A percentile compares a stretch with the other conserved stretches of the same genome.
These are phyloP conservation scores for Cladorrhinum sp. DNA, from an alignment of 2,329 filamentous ascomycete genomes.

Conservation along the genomic window DNA sequence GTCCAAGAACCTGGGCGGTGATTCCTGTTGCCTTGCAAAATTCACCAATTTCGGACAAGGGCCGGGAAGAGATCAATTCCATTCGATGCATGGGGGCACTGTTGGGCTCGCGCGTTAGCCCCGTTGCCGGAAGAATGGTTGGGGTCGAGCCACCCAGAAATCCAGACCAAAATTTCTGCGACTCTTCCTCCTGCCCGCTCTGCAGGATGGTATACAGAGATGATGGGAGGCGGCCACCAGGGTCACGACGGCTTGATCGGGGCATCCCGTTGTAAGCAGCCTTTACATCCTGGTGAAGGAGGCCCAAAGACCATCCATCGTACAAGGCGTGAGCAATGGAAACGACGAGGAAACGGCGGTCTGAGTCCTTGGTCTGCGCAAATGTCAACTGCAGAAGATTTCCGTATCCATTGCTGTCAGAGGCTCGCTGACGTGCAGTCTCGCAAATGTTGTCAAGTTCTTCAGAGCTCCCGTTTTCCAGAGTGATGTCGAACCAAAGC, in stretches of 20 bases:
- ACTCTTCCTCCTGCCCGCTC: conserved; percentile 39
- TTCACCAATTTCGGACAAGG: conserved; percentile 40
- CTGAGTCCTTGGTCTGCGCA: conserved; percentile 30
- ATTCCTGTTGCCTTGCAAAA: conserved; percentile 66
- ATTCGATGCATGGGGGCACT: conserved; percentile 35
- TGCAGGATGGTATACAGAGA: conserved; percentile 42
- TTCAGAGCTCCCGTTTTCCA: conserved; percentile 28
- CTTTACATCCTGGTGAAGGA: conserved; percentile 69
- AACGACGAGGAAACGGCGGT: conserved; percentile 49
- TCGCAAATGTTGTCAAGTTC: conserved; percentile 38
- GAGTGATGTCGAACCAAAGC: conserved; percentile 12
- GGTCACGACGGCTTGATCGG: neutral
- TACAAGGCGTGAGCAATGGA: conserved; percentile 86
- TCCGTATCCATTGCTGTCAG: conserved; percentile 33
- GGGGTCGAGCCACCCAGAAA: conserved; percentile 52
- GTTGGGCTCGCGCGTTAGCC: neutral
- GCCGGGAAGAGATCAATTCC: conserved; percentile 45
- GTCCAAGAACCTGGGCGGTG: conserved; percentile 73
- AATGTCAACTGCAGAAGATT: conserved; percentile 51
- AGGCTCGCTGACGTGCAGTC: conserved; percentile 38
- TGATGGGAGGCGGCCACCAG: neutral
- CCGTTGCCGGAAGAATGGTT: conserved; percentile 5
- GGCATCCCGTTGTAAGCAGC: conserved; percentile 54
- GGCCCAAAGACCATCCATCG: conserved; percentile 77
- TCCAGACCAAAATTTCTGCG: conserved; percentile 64